Evolutionary conservation across 352 stramenopile genomes (phyloP).

Genomic region (Phytopythium chamaehyphon): DNA sequence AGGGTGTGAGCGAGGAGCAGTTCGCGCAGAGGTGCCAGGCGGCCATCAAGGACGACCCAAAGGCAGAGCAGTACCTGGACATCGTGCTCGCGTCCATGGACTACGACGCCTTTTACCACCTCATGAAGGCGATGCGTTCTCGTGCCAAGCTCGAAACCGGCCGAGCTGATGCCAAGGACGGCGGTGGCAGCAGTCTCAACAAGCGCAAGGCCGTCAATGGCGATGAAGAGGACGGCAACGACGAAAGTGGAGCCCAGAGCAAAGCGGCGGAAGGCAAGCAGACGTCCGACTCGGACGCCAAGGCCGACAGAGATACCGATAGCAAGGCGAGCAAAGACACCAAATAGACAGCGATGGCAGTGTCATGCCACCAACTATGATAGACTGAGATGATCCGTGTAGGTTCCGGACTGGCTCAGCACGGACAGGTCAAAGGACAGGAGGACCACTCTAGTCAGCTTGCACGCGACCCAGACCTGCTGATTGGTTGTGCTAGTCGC

Average conservation of each 20-base stretch:
- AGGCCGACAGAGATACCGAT: too few species aligned
- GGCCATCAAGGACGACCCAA: conserved; percentile 50
- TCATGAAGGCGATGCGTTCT: conserved; percentile 73
- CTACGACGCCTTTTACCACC: conserved; percentile 63
- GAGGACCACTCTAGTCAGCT: too few species aligned
- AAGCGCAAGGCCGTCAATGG: conserved; percentile 25
- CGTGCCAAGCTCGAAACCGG: conserved; percentile 40
- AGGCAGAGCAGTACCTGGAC: conserved; percentile 65
- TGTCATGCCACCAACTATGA: too few species aligned
- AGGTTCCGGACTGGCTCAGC: too few species aligned
- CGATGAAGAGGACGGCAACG: conserved; percentile 16
- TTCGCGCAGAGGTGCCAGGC: conserved; percentile 50
- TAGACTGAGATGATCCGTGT: too few species aligned
- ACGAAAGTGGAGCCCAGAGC: conserved; percentile 14
- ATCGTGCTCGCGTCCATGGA: conserved; percentile 79
- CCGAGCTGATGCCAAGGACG: conserved; percentile 28
- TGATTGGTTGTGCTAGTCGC: too few species aligned
- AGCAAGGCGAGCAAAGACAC: too few species aligned
- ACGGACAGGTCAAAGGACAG: conserved; percentile 6
- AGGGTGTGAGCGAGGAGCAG: conserved; percentile 51
- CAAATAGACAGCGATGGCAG: too few species aligned
- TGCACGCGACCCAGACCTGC: too few species aligned
- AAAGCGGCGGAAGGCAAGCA: conserved; percentile 12
- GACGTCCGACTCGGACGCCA: too few species aligned
- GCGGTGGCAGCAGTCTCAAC: conserved; percentile 9